Conservation (phyloP, 495 filamentous ascomycete genomes). For the Penicillium daleae region DNA sequence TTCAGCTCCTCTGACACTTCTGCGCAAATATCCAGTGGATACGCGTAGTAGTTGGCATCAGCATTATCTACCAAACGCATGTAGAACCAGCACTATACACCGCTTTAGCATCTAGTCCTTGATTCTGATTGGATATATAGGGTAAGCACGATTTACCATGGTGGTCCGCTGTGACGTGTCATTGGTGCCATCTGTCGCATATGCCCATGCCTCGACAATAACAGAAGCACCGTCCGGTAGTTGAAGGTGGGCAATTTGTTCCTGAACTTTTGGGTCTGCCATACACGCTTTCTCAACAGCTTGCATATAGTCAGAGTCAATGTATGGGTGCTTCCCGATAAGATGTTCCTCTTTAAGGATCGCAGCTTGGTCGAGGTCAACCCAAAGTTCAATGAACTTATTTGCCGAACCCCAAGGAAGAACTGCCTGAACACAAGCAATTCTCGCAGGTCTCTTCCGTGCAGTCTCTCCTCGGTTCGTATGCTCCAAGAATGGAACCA, state of each 20-base stretch:
- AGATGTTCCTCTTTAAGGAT: conserved; percentile 20
- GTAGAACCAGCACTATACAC: conserved; percentile 37
- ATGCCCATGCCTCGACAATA: conserved; percentile 43
- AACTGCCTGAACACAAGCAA: too few species aligned
- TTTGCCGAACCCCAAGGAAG: too few species aligned
- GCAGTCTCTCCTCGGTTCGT: conserved; percentile 28
- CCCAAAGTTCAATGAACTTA: conserved; percentile 22
- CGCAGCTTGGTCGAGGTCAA: conserved; percentile 19
- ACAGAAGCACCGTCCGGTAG: conserved; percentile 36
- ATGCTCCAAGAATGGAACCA: conserved; percentile 35
- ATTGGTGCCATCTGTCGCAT: conserved; percentile 44
- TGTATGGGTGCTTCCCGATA: conserved; percentile 33
- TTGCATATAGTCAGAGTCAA: conserved; percentile 37
- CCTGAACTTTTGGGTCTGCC: conserved; percentile 25
- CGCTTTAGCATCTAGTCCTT: too few species aligned
- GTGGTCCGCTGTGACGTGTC: conserved; percentile 38
- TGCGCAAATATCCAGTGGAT: conserved; percentile 71
- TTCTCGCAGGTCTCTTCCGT: too few species aligned
- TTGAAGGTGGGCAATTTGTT: conserved; percentile 27
- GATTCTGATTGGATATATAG: too few species aligned
- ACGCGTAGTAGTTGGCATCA: conserved; percentile 71
- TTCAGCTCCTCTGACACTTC: conserved; percentile 62
- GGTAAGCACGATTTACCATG: conserved; percentile 17
- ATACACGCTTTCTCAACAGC: conserved; percentile 34
- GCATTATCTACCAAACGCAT: conserved; percentile 28